Evolutionary conservation across 2,329 filamentous ascomycete species (phyloP), one percentile per base, ranked within the genome.

Genomic region (Diaporthe sp.): DNA sequence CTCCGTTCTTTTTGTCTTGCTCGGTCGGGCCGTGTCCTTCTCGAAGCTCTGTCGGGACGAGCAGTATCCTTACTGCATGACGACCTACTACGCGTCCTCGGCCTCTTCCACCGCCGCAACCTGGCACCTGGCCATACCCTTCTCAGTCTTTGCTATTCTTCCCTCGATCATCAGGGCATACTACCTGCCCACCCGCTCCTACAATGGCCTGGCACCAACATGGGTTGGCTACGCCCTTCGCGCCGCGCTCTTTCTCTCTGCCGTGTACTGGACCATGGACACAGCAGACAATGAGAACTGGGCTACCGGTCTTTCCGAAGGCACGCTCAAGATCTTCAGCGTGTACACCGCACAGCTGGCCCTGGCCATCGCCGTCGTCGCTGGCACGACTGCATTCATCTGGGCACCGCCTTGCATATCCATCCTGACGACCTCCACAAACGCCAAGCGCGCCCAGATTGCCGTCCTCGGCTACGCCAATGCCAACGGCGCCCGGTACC

Each of bases 1-100:
- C 82, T 97, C 97, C 0, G 83, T 96, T 28, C 87, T 95, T 1
- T 98, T 99, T 81, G 88, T 97, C 74, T 82, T 95, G 7, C 89
- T 98, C 17, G 93, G 93, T 20, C 92, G 96, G 72, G 73, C 96
- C 4, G 94, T 95, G 0, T 98, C 96, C 1, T 92, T 96, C 79
- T 98, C 97, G 13, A 94, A 95, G 79, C 92, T 99, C 28, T 99
- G 97, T 83, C 93, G 97, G 75, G 97, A 99, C 84, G 97, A 99
- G 85, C 97, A 99, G 85, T 98, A 98, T 95, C 97, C 97, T 0
- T 97, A 94, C 85, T 99, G 97, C 87, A 92, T 91, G 72, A 98
- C 96, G 2, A 98, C 97, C 0, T 99, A 98, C 86, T 99, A 99
- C 82, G 94, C 95, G 6, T 98, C 96, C 0, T 91, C 93, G 13